Percentiles rank a stretch among this genome's conserved stretches.
Conservation (phyloP, 768 basidiomycete species). For the Ramaria rubella region DNA sequence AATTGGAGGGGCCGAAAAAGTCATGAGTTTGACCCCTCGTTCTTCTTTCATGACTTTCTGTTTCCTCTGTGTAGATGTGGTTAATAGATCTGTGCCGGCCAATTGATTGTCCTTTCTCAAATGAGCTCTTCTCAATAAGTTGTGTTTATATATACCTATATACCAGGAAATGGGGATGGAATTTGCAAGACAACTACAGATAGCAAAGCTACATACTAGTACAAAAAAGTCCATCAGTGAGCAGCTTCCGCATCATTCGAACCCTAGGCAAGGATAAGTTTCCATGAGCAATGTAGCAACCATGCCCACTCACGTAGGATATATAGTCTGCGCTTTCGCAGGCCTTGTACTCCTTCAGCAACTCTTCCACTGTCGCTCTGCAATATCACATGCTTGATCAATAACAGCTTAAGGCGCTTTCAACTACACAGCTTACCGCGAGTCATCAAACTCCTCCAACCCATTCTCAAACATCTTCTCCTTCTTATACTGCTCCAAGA, state of each 20-base stretch:
- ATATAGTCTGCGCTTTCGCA: conserved; percentile 96
- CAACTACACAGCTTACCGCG: conserved; percentile 49
- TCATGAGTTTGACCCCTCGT: conserved; percentile 42
- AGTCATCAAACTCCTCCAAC: conserved; percentile 94
- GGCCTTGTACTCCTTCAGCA: conserved; percentile 91
- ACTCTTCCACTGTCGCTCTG: conserved; percentile 80
- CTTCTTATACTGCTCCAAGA: conserved; percentile 96
- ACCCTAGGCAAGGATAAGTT: background rate
- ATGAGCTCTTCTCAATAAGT: too few relatives aligned
- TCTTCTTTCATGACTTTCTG: conserved; percentile 1
- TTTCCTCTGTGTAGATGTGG: background rate
- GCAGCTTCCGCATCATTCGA: conserved; percentile 3
- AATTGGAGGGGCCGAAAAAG: conserved; percentile 73
- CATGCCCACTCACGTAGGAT: conserved; percentile 71
- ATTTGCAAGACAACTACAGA: background rate
- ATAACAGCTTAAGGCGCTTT: background rate
- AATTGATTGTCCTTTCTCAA: too few relatives aligned
- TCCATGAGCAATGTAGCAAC: background rate
- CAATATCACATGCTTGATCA: background rate
- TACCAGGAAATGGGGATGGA: too few relatives aligned
- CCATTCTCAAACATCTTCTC: conserved; percentile 93
- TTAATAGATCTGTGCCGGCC: background rate
- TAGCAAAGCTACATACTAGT: background rate
- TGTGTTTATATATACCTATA: too few relatives aligned
- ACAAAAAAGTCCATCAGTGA: background rate